Conservation (phyloP, 805 yeast species). For the Schizosaccharomyces lindneri region DNA sequence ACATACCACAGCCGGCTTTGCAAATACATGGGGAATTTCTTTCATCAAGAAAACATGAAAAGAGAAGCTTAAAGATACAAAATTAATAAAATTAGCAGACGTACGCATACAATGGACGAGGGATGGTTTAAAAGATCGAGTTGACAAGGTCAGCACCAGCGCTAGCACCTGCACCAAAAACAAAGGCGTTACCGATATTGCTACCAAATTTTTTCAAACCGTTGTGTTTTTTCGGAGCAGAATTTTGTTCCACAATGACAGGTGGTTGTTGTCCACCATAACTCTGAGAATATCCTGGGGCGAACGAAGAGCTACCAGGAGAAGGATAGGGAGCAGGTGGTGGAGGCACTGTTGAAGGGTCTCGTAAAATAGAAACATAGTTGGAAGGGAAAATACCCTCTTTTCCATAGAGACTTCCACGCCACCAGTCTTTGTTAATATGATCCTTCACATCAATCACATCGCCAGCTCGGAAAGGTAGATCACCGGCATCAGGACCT, state of each 20-base stretch:
- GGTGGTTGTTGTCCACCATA: conserved; percentile 8
- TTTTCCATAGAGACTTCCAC: conserved; percentile 30
- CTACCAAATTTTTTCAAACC: conserved; percentile 41
- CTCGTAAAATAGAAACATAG: conserved; percentile 32
- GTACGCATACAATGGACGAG: neutral
- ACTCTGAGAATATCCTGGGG: conserved; percentile 5
- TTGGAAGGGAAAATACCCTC: conserved; percentile 79
- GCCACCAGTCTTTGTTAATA: conserved; percentile 76
- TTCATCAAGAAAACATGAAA: no score
- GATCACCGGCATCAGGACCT: conserved; percentile 56
- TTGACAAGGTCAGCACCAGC: conserved; percentile 64
- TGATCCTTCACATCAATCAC: conserved; percentile 45
- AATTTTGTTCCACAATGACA: neutral
- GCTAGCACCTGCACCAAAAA: conserved; percentile 85
- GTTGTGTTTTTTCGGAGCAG: conserved; percentile 8
- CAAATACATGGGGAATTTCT: no score
- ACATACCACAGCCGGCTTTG: no score
- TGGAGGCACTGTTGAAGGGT: neutral
- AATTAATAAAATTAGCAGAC: neutral
- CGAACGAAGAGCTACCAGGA: neutral
- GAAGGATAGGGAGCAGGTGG: neutral
- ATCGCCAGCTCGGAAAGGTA: conserved; percentile 40
- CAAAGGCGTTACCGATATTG: conserved; percentile 51
- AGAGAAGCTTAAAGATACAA: neutral
- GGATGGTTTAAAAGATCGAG: conserved; percentile 26